These are phyloP conservation scores for Backusella westeae DNA, from an alignment of 192 early-diverging fungal genomes.

Conservation along the genomic window DNA sequence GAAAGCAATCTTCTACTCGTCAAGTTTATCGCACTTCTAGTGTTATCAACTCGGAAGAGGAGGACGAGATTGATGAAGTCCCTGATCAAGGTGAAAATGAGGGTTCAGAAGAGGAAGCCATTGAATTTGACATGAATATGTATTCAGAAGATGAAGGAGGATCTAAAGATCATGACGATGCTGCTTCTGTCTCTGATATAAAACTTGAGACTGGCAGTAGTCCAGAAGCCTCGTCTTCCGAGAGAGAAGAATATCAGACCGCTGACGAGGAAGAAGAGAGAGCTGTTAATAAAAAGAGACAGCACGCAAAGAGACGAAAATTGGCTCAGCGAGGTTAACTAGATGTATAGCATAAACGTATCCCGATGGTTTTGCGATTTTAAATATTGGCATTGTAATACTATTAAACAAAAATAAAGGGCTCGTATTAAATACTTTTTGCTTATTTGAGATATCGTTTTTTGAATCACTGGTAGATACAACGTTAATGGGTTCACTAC, in stretches of 20 bases:
- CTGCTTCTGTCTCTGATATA: not conserved
- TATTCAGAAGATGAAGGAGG: constrained; percentile 1
- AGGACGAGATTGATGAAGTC: constrained; percentile 36
- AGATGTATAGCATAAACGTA: too few species aligned
- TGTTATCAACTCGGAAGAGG: constrained; percentile 23
- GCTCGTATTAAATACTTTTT: not conserved
- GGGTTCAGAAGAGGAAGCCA: constrained; percentile 6
- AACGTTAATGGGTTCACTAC: not conserved
- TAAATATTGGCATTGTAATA: too few species aligned
- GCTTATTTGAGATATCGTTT: not conserved
- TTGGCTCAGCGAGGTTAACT: not conserved
- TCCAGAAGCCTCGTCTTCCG: not conserved
- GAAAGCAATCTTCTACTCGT: not conserved
- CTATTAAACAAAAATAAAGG: not conserved
- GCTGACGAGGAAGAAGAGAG: not conserved
- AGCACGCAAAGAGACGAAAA: not conserved
- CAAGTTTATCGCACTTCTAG: not conserved
- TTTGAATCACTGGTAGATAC: too few species aligned
- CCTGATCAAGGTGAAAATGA: not conserved
- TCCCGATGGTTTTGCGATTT: too few species aligned
- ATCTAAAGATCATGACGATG: not conserved
- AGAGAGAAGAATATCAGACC: not conserved
- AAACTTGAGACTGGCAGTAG: not conserved
- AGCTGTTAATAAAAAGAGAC: not conserved
- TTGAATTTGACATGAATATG: not conserved